Conservation (phyloP, 257 asterid species). For the Agastache rugosa region DNA sequence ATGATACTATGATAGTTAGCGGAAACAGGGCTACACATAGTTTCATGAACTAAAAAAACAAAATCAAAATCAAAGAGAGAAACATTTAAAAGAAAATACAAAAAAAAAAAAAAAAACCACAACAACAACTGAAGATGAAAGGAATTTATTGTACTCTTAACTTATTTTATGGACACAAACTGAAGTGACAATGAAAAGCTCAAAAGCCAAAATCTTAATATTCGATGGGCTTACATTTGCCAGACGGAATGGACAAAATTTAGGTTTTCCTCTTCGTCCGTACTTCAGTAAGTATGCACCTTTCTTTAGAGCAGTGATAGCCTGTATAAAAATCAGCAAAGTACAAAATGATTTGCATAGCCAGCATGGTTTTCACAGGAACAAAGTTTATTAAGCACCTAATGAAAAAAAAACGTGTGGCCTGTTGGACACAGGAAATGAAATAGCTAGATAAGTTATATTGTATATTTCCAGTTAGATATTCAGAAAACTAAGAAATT, state of each 20-base stretch:
- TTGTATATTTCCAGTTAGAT: background rate
- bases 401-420: conserved; percentile 19
- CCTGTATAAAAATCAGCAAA: conserved; percentile 58
- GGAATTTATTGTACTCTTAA: conserved; percentile 11
- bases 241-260: conserved; percentile 91
- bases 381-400: conserved; percentile 22
- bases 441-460: background rate
- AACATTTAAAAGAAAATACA: too few species aligned
- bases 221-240: conserved; percentile 68
- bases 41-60: conserved; percentile 25
- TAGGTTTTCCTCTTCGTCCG: conserved; percentile 96
- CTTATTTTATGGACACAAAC: conserved; percentile 12
- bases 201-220: conserved; percentile 26
- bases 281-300: conserved; percentile 87
- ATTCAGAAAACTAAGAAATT: background rate
- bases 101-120: too few species aligned
- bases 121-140: conserved; percentile 3
- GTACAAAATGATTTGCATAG: conserved; percentile 32
- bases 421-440: background rate
- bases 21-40: conserved; percentile 4
- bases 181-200: conserved; percentile 29
- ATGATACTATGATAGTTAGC: conserved; percentile 10
- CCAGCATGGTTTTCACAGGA: conserved; percentile 28
- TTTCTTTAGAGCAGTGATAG: conserved; percentile 87
- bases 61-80: background rate